Evolutionary conservation across 306 rosid genomes (phyloP), one percentile per base, ranked within the genome.

Genomic region (Corylus americana): DNA sequence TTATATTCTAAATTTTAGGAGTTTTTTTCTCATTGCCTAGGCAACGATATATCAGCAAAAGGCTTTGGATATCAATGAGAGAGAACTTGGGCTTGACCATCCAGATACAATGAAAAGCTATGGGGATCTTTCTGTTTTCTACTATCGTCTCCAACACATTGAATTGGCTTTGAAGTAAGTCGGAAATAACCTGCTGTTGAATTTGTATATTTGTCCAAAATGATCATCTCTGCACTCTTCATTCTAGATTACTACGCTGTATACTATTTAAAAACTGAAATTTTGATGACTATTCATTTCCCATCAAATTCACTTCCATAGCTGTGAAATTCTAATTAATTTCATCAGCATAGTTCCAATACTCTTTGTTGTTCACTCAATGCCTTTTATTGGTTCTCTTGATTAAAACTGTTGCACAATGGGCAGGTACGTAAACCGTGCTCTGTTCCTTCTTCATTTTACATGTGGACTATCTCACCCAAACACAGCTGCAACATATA

Each of bases 91-190:
- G 82, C 97, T 92, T 82, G 98, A 95, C 74, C 98, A 95, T 85
- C 98, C 98, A 16, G 98, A 95, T 81, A 95, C 98, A 71, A 90
- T 92, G 98, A 95, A 95, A 91, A 92, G 98, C 89, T 95, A 95
- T 2, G 98, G 98, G 50, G 98, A 95, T 86, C 98, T 95, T 79
- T 92, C 98, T 1, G 98, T 95, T 76, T 95, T 95, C 77, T 95
- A 92, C 75, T 95, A 95, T 74, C 98, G 98, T 71, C 91, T 95
- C 78, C 98, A 95, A 78, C 97, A 92, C 83, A 89, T 92, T 50
- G 98, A 95, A 85, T 86, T 95, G 83, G 98, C 98, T 81, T 79
- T 92, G 86, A 95, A 95, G 98, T 95, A 88, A 87, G 97, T 87
- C 37, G 18, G 37, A 74, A 44, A 61, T 61, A 9, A 5, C 61